Percentiles rank a stretch among this genome's conserved stretches.
phyloP scores from a whole-genome alignment of 2,329 filamentous ascomycete genomes.

The Fusarium circinatum region DNA sequence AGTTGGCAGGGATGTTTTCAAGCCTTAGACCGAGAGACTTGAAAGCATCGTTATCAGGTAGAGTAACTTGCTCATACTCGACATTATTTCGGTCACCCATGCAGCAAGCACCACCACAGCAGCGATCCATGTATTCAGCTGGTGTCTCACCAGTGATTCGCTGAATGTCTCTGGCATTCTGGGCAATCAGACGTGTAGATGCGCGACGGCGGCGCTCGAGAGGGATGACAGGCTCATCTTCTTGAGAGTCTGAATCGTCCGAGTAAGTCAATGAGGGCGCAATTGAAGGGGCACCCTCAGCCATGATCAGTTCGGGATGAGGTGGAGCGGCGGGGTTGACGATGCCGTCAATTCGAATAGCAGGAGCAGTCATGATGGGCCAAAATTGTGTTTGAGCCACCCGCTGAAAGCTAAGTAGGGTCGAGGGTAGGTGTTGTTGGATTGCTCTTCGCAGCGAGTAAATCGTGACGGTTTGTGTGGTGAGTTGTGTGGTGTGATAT shows the following conservation, averaged over 20 bases:
- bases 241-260: conserved; percentile 69
- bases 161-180: conserved; percentile 70
- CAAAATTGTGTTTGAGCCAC: conserved; percentile 26
- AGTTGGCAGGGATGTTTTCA: conserved; percentile 75
- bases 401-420: conserved; percentile 8
- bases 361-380: conserved; percentile 46
- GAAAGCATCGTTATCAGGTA: conserved; percentile 88
- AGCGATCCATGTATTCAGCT: conserved; percentile 69
- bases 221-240: conserved; percentile 58
- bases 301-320: conserved; percentile 55
- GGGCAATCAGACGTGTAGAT: conserved; percentile 74
- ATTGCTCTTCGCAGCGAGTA: conserved; percentile 32
- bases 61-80: conserved; percentile 62
- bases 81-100: conserved; percentile 60
- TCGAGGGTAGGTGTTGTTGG: conserved; percentile 24
- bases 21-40: conserved; percentile 81
- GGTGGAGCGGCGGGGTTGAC: conserved; percentile 55
- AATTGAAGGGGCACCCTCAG: conserved; percentile 61
- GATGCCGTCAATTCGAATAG: conserved; percentile 43
- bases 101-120: conserved; percentile 73
- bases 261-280: conserved; percentile 72
- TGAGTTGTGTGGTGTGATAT: background rate
- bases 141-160: conserved; percentile 73
- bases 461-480: conserved; percentile 22
- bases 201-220: conserved; percentile 67